Evolutionary conservation across 2,329 filamentous ascomycete genomes (phyloP), one percentile per base, ranked within the genome.

Genomic region (Talaromyces marneffei): DNA sequence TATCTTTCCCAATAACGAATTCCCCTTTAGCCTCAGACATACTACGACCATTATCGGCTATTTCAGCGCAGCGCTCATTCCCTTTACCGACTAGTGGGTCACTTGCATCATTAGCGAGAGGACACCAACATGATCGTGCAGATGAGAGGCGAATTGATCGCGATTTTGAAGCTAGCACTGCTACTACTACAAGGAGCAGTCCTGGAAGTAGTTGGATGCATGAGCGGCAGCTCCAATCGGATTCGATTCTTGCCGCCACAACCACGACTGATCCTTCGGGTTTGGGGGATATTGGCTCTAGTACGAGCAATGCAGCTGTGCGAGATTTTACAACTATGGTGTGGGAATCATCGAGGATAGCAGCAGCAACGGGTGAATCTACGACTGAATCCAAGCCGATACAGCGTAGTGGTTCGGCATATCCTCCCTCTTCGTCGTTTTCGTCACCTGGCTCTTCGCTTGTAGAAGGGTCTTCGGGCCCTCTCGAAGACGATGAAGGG

Each of bases 21-120:
- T 35, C 42, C 25, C 29, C 52, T 12, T 60, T 53, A 50, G 63
- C 57, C 25, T 29, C 25, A 29, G 54, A 63, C 54, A 59, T 64
- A 25, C 42, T 64, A 14, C 62, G 35, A 12, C 62, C 62, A 42
- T 35, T 62, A 23, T 64, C 62, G 56, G n/a, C 46, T 39, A 35
- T 62, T 42, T 50, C 54, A 59, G 29, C 40, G 20, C 59, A 56
- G 39, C 46, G 54, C 27, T 59, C 59, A 14, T 18, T 50, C 48
- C 42, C 25, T 59, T 31, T 63, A 48, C 61, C 63, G 48, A 64
- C 44, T 42, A 64, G 62, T 37, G 62, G 62, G 39, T 52, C 61
- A 14, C 53, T 63, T 57, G 61, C 63, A 55, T 59, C 31, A 55
- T 48, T 59, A 57, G 57, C 63, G 44, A 60, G 53, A 57, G 14